Conservation (phyloP, 176 grass and related monocot genomes). For the barley (Hordeum vulgare) region MorexV3_pseudomolecules_assembly NC_058524.1:570774088-570774587, state of each 20-base stretch:
- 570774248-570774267: background rate
- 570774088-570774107: too few relatives aligned
- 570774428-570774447: background rate
- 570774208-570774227: background rate
- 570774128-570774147: background rate
- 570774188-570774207: background rate
- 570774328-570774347: background rate
- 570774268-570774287: background rate
- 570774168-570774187: background rate
- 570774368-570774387: background rate
- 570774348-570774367: background rate
- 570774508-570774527: background rate
- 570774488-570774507: background rate
- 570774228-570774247: background rate
- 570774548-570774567: slow-evolving; percentile 29
- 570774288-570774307: background rate
- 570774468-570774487: background rate
- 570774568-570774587: background rate
- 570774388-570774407: background rate
- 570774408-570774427: background rate
- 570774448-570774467: background rate
- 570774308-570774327: background rate
- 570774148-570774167: background rate
- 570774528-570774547: background rate
- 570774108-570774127: too few relatives aligned